Conservation (phyloP, 805 yeast genomes). For the Brettanomyces sp. region DNA sequence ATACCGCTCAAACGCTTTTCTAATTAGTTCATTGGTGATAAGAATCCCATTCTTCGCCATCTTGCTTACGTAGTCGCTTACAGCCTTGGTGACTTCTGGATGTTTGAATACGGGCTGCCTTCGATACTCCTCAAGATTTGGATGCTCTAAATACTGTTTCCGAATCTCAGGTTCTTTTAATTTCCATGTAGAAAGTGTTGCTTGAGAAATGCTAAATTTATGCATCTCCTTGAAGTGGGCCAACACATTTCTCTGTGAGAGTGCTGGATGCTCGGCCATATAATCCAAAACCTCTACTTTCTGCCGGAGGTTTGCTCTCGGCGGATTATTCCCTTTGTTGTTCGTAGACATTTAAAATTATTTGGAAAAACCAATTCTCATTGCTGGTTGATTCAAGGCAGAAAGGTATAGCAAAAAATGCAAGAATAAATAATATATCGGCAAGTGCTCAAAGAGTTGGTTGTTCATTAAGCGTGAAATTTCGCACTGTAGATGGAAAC, state of each 20-base stretch:
- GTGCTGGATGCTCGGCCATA: slow-evolving; percentile 22
- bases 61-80: slow-evolving; percentile 18
- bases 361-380: too few relatives aligned
- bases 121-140: slow-evolving; percentile 19
- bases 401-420: too few relatives aligned
- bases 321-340: slow-evolving; percentile 9
- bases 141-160: slow-evolving; percentile 14
- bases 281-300: slow-evolving; percentile 26
- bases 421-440: too few relatives aligned
- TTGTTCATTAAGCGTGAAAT: too few relatives aligned
- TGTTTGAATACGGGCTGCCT: slow-evolving; percentile 25
- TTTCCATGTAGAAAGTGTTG: slow-evolving; percentile 27
- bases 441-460: too few relatives aligned
- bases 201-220: slow-evolving; percentile 25
- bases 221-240: slow-evolving; percentile 14
- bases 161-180: slow-evolving; percentile 19
- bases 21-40: slow-evolving; percentile 22
- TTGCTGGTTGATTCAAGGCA: too few relatives aligned
- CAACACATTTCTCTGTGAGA: slow-evolving; percentile 20
- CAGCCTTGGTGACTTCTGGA: slow-evolving; percentile 25
- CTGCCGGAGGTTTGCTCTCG: slow-evolving; percentile 23
- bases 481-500: too few relatives aligned
- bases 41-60: slow-evolving; percentile 7
- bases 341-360: too few relatives aligned
- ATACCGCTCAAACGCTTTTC: slow-evolving; percentile 9